Evolutionary conservation across 768 basidiomycete genomes (phyloP).

Genomic region (Leccinellum rugosiceps): DNA sequence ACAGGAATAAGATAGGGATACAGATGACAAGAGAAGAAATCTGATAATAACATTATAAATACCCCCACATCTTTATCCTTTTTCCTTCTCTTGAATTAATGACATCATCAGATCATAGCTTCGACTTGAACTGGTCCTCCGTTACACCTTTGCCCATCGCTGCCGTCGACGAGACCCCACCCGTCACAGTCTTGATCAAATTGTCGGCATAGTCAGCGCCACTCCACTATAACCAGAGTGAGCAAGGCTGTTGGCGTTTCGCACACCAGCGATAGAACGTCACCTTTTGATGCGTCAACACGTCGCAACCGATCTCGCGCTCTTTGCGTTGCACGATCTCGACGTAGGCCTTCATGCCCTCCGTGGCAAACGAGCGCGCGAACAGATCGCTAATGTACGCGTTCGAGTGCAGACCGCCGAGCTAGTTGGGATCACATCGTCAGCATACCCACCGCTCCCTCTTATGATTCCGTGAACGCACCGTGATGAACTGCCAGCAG

Average conservation of each 20-base stretch:
- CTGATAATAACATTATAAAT: neutral
- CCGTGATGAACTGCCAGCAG: conserved; percentile 99
- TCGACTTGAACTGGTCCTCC: conserved; percentile 74
- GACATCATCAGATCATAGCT: conserved; percentile 34
- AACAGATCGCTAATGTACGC: conserved; percentile 95
- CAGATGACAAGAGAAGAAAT: conserved; percentile 6
- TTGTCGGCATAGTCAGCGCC: conserved; percentile 92
- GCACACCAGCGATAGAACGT: conserved; percentile 12
- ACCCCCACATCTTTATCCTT: neutral
- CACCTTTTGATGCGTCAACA: conserved; percentile 96
- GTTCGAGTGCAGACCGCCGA: conserved; percentile 95
- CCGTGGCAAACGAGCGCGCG: conserved; percentile 82
- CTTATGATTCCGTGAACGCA: conserved; percentile 36
- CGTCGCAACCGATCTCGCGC: conserved; percentile 90
- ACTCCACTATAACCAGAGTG: conserved; percentile 66
- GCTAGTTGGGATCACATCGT: conserved; percentile 42
- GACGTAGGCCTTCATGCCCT: conserved; percentile 99
- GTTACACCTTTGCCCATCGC: conserved; percentile 99
- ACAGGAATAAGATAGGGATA: neutral
- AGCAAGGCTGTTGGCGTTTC: conserved; percentile 9
- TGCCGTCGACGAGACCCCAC: conserved; percentile 94
- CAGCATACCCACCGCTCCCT: conserved; percentile 1
- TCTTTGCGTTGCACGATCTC: conserved; percentile 91
- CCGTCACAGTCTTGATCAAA: conserved; percentile 93
- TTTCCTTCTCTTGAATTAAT: neutral